Conservation (phyloP, 257 asterid species). For the Gentiana straminea region DNA sequence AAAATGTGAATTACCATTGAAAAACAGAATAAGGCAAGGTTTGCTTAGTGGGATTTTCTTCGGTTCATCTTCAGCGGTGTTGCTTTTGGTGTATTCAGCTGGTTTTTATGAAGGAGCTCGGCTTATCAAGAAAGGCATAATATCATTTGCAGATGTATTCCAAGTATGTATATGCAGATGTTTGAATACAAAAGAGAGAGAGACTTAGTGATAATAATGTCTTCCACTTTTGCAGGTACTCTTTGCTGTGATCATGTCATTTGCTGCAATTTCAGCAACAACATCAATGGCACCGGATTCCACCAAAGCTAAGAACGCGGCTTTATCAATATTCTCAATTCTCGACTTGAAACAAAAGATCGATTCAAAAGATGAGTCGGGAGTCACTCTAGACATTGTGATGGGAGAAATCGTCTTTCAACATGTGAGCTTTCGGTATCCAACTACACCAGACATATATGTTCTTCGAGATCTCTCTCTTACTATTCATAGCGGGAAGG, state of each 20-base stretch:
- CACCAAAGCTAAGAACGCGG: conserved; percentile 69
- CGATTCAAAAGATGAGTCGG: conserved; percentile 43
- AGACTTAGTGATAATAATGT: too few species aligned
- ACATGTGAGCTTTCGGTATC: conserved; percentile 55
- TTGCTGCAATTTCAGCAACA: conserved; percentile 65
- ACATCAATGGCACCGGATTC: conserved; percentile 73
- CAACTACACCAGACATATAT: conserved; percentile 8
- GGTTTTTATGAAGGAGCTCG: conserved; percentile 63
- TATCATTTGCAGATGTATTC: conserved; percentile 46
- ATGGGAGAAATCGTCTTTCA: conserved; percentile 64
- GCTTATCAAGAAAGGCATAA: conserved; percentile 36
- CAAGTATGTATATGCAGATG: conserved; percentile 18
- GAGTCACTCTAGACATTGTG: conserved; percentile 30
- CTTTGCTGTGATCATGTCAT: conserved; percentile 78
- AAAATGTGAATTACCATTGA: conserved; percentile 38
- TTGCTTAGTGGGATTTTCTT: conserved; percentile 41
- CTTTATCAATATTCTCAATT: conserved; percentile 65
- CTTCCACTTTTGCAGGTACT: conserved; percentile 45
- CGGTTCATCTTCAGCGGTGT: conserved; percentile 44
- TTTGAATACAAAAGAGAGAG: too few species aligned
- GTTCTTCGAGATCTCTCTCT: not conserved
- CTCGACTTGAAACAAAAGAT: conserved; percentile 60
- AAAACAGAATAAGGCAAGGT: conserved; percentile 33
- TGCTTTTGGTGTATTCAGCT: conserved; percentile 38
- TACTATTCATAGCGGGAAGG: conserved; percentile 1